Evolutionary conservation across 2,329 filamentous ascomycete species (phyloP).

Genomic region (Leptographium galeiforme): DNA sequence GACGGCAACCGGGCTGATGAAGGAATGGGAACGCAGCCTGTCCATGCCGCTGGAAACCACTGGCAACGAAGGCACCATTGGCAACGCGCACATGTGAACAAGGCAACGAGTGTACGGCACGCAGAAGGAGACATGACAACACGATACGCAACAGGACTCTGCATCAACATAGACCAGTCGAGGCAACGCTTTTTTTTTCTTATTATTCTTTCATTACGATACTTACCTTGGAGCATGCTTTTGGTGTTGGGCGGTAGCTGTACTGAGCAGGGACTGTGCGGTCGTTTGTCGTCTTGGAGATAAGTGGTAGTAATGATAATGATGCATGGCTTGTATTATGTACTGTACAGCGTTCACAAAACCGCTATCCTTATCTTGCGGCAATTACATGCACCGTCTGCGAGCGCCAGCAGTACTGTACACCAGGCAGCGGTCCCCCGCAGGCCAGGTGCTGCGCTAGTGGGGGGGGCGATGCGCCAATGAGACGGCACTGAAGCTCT

Average conservation of each 20-base stretch:
- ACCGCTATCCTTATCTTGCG: not conserved
- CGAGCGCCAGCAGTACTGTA: not conserved
- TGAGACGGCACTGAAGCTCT: constrained; percentile 8
- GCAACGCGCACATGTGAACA: not conserved
- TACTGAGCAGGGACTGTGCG: too few relatives aligned
- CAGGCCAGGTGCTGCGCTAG: too few relatives aligned
- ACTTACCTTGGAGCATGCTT: not conserved
- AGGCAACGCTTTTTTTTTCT: not conserved
- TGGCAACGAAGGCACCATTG: not conserved
- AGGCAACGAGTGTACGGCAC: not conserved
- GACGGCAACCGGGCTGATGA: constrained; percentile 76
- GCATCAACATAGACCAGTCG: not conserved
- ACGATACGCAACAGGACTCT: not conserved
- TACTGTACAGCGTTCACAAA: not conserved
- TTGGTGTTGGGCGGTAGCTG: too few relatives aligned
- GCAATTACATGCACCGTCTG: constrained; percentile 1
- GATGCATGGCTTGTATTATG: too few relatives aligned
- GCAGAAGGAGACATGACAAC: not conserved
- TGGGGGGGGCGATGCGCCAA: too few relatives aligned
- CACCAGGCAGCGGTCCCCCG: constrained; percentile 6
- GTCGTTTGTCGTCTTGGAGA: not conserved
- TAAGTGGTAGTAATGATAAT: constrained; percentile 7
- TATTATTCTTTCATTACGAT: not conserved
- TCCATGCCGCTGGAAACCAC: constrained; percentile 29
- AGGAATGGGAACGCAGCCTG: constrained; percentile 77